Conservation (phyloP, 2,329 filamentous ascomycete genomes). For the Neofusicoccum sp. region DNA sequence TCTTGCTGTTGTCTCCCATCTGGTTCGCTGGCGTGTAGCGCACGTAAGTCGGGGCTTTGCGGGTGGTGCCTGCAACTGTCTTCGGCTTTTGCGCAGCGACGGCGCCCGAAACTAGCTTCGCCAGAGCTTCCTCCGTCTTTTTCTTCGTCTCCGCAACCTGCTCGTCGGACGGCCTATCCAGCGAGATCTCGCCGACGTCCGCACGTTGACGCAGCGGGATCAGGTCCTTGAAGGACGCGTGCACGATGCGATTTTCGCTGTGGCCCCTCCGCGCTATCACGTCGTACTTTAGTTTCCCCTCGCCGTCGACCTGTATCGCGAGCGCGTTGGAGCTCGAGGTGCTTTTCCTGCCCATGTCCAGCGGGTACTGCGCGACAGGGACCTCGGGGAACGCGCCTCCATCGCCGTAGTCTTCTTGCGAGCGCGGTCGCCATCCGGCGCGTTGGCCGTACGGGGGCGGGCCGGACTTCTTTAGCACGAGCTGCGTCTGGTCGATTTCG, state of each 20-base stretch:
- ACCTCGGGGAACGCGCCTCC: constrained; percentile 95
- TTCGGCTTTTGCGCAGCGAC: constrained; percentile 94
- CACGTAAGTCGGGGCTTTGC: constrained; percentile 88
- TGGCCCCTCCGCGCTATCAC: constrained; percentile 91
- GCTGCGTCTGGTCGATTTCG: constrained; percentile 79
- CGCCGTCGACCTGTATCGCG: constrained; percentile 83
- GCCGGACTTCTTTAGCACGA: constrained; percentile 68
- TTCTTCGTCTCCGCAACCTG: constrained; percentile 81
- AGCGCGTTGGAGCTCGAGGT: constrained; percentile 75
- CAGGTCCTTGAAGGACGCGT: constrained; percentile 94
- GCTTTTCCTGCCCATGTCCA: constrained; percentile 86
- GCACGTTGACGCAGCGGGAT: constrained; percentile 92
- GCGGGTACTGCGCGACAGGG: constrained; percentile 88
- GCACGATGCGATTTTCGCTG: constrained; percentile 76
- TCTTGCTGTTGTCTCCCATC: constrained; percentile 83
- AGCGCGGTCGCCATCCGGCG: constrained; percentile 84
- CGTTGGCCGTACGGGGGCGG: constrained; percentile 87
- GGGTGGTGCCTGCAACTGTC: constrained; percentile 77
- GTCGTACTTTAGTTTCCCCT: constrained; percentile 95
- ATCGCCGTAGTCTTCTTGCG: constrained; percentile 89
- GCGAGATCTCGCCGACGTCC: constrained; percentile 84
- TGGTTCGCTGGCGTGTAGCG: constrained; percentile 94
- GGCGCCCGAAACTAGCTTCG: constrained; percentile 77
- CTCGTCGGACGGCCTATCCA: constrained; percentile 81
- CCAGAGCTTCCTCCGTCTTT: constrained; percentile 82